A percentile compares a stretch with the other conserved stretches of the same genome.
Evolutionary conservation across 1,284 basidiomycete genomes (phyloP).

Genomic region (Fistulinella cinereoalba): DNA sequence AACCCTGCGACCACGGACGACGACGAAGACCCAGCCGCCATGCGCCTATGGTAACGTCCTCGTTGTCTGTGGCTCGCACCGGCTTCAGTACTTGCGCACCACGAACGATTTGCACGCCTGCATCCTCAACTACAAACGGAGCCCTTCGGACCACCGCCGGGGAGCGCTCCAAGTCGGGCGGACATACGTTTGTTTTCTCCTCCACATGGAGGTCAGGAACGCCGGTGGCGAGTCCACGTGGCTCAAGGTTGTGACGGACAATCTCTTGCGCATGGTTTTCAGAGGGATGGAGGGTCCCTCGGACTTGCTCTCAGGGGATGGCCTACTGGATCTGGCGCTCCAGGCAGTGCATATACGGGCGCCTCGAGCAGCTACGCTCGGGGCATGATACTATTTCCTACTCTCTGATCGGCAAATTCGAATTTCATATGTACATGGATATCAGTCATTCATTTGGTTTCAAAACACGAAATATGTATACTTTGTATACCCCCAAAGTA

Average conservation of each 20-base stretch:
- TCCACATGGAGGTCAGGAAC: constrained; percentile 2
- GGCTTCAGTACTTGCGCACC: not conserved
- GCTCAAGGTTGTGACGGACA: constrained; percentile 9
- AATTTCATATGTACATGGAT: too few relatives aligned
- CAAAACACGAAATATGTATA: too few relatives aligned
- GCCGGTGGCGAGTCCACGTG: not conserved
- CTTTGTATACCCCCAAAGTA: too few relatives aligned
- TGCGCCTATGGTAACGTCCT: not conserved
- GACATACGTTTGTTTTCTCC: constrained; percentile 8
- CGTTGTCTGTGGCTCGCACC: constrained; percentile 1
- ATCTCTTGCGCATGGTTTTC: constrained; percentile 2
- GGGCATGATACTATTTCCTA: too few relatives aligned
- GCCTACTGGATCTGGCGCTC: too few relatives aligned
- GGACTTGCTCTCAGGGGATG: too few relatives aligned
- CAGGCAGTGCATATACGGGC: too few relatives aligned
- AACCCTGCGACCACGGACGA: not conserved
- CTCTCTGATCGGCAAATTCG: too few relatives aligned
- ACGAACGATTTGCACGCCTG: constrained; percentile 3
- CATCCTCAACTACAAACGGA: constrained; percentile 8
- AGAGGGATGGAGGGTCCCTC: too few relatives aligned
- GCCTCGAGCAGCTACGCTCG: too few relatives aligned
- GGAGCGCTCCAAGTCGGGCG: constrained; percentile 2
- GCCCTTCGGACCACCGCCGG: not conserved
- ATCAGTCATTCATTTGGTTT: too few relatives aligned
- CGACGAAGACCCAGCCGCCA: not conserved